Evolutionary conservation across 1,284 basidiomycete species (phyloP).

Genomic region (Melanopsichium pennsylvanicum): DNA sequence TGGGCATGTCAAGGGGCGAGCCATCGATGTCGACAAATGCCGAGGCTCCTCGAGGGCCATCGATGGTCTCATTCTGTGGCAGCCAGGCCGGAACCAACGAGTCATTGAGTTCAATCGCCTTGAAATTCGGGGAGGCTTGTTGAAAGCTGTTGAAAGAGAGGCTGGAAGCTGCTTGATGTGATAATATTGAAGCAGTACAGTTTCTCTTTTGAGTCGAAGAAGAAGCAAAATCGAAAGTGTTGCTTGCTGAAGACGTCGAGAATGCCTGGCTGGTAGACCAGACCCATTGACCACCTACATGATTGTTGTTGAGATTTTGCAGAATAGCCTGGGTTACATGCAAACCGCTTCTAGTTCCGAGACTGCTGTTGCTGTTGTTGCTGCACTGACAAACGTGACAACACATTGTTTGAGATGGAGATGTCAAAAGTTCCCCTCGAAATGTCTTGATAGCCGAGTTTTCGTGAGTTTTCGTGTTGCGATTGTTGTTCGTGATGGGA

Average conservation of each 20-base stretch:
- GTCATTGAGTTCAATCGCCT: background rate
- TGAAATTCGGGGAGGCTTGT: background rate
- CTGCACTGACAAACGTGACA: constrained; percentile 19
- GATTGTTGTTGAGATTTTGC: background rate
- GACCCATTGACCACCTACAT: constrained; percentile 7
- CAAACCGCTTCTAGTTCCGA: too few relatives aligned
- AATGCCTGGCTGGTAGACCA: constrained; percentile 11
- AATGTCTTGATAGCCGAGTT: too few relatives aligned
- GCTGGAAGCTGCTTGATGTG: background rate
- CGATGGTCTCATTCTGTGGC: background rate
- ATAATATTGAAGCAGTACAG: background rate
- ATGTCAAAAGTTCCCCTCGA: too few relatives aligned
- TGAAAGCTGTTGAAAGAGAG: background rate
- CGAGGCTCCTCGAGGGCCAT: background rate
- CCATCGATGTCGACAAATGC: background rate
- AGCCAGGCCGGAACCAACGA: constrained; percentile 2
- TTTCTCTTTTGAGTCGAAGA: background rate
- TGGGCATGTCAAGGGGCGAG: background rate
- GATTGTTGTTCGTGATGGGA: too few relatives aligned
- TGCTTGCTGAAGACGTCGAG: constrained; percentile 1
- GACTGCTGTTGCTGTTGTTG: background rate
- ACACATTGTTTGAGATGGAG: constrained; percentile 6
- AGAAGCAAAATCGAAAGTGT: background rate
- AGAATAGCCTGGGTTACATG: too few relatives aligned
- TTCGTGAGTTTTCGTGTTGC: too few relatives aligned